Evolutionary conservation across 2,329 filamentous ascomycete species (phyloP).

Genomic region (Cadophora malorum): DNA sequence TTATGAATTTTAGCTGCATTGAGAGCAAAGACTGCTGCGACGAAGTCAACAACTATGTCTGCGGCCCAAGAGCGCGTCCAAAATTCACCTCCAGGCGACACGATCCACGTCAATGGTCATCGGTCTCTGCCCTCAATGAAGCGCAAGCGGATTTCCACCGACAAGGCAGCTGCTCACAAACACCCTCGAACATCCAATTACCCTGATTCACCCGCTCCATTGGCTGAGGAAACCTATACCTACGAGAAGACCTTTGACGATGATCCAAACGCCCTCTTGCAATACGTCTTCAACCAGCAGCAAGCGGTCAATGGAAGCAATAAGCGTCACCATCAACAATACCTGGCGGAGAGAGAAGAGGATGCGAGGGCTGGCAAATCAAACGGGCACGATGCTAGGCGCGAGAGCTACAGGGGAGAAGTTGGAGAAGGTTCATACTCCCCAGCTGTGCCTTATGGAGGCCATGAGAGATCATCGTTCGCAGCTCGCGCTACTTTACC

Average conservation of each 20-base stretch:
- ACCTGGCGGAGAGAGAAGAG: neutral
- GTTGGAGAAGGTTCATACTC: neutral
- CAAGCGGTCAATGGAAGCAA: conserved; percentile 28
- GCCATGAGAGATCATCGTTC: conserved; percentile 3
- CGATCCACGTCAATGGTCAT: neutral
- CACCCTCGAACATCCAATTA: conserved; percentile 9
- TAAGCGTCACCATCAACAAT: conserved; percentile 24
- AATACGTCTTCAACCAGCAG: conserved; percentile 30
- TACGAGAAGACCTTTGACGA: conserved; percentile 16
- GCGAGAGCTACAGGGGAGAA: neutral
- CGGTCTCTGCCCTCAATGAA: conserved; percentile 13
- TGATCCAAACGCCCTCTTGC: conserved; percentile 25
- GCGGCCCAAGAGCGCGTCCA: neutral
- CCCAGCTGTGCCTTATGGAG: conserved; percentile 4
- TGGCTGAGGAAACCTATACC: neutral
- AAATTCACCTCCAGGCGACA: neutral
- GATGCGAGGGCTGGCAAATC: neutral
- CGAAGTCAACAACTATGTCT: neutral
- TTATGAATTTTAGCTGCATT: neutral
- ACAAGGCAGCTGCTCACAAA: conserved; percentile 7
- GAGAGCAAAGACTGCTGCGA: neutral
- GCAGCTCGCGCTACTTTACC: neutral
- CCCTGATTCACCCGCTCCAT: neutral
- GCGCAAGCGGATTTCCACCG: conserved; percentile 27
- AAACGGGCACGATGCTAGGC: neutral